Evolutionary conservation across 306 rosid species (phyloP).

Genomic region (Begonia peltatifolia): DNA sequence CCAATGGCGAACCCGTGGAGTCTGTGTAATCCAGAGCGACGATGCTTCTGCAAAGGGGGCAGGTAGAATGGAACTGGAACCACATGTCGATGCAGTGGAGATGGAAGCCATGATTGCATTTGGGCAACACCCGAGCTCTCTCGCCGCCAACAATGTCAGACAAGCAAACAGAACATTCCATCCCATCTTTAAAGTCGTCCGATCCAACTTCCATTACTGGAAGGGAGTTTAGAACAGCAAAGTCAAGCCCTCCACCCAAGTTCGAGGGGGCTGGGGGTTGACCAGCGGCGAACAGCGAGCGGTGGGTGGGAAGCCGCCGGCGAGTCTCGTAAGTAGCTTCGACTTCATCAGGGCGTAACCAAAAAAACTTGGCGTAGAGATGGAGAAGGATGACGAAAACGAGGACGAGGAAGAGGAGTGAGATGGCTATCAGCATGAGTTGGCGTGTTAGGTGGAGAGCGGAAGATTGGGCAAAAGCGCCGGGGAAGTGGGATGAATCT

Average conservation of each 20-base stretch:
- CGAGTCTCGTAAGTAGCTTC: slow-evolving; percentile 16
- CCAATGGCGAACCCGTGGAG: neutral
- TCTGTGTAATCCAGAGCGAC: slow-evolving; percentile 19
- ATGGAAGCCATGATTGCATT: slow-evolving; percentile 88
- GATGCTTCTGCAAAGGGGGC: slow-evolving; percentile 69
- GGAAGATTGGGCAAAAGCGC: slow-evolving; percentile 9
- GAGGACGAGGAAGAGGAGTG: slow-evolving; percentile 52
- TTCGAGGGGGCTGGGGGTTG: slow-evolving; percentile 28
- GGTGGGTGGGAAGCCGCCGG: slow-evolving; percentile 13
- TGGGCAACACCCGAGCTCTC: slow-evolving; percentile 52
- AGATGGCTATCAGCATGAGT: slow-evolving; percentile 51
- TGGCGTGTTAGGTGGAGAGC: slow-evolving; percentile 43
- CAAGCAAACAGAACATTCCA: slow-evolving; percentile 85
- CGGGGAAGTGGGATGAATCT: slow-evolving; percentile 6
- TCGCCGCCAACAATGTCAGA: slow-evolving; percentile 59
- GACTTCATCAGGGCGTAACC: slow-evolving; percentile 33
- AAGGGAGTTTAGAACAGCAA: slow-evolving; percentile 44
- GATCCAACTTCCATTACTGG: slow-evolving; percentile 37
- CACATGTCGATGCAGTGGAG: slow-evolving; percentile 91
- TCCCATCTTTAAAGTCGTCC: slow-evolving; percentile 67
- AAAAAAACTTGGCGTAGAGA: slow-evolving; percentile 61
- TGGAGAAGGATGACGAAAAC: slow-evolving; percentile 58
- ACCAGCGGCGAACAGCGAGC: slow-evolving; percentile 14
- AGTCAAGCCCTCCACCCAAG: slow-evolving; percentile 47
- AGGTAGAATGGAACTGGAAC: slow-evolving; percentile 80